These are phyloP conservation scores for Pinguiococcus pyrenoidosus DNA, from an alignment of 108 stramenopile species.

Conservation along the genomic window DNA sequence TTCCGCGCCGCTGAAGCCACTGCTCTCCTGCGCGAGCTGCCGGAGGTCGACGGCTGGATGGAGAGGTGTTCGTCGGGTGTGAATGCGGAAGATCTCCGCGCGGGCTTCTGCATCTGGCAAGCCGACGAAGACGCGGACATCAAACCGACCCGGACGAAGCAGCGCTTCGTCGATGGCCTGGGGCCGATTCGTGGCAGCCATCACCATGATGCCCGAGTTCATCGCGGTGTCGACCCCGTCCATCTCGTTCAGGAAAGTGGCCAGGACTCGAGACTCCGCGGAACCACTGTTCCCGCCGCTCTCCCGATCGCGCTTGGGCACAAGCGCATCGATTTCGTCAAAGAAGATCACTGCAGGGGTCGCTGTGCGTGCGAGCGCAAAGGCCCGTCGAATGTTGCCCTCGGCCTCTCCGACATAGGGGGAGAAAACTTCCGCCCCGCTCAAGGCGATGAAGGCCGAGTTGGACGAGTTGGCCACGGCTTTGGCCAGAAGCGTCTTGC, in stretches of 20 bases:
- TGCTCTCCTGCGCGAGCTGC: conserved; percentile 1
- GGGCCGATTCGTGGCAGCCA: conserved; percentile 18
- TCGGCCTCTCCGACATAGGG: conserved; percentile 21
- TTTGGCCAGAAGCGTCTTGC: too few species aligned
- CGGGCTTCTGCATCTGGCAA: conserved; percentile 4
- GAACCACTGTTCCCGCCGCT: neutral
- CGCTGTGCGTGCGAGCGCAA: conserved; percentile 9
- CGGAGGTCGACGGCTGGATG: conserved; percentile 1
- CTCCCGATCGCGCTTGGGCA: conserved; percentile 7
- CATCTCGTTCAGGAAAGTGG: conserved; percentile 22
- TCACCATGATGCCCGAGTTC: conserved; percentile 15
- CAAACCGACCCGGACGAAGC: conserved; percentile 15
- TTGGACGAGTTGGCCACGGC: too few species aligned
- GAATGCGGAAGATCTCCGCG: conserved; percentile 11
- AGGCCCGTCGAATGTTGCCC: conserved; percentile 13
- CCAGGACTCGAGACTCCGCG: conserved; percentile 7
- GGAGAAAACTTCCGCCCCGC: conserved; percentile 11
- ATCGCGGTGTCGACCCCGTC: conserved; percentile 14
- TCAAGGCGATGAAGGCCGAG: conserved; percentile 4
- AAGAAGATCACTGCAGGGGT: conserved; percentile 9
- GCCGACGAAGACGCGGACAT: conserved; percentile 4
- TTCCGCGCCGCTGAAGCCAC: conserved; percentile 12
- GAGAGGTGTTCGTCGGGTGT: conserved; percentile 10
- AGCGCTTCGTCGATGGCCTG: conserved; percentile 18
- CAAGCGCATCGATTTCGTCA: conserved; percentile 18